Conservation (phyloP, 2,329 filamentous ascomycete species). For the Scytalidium sp. region DNA sequence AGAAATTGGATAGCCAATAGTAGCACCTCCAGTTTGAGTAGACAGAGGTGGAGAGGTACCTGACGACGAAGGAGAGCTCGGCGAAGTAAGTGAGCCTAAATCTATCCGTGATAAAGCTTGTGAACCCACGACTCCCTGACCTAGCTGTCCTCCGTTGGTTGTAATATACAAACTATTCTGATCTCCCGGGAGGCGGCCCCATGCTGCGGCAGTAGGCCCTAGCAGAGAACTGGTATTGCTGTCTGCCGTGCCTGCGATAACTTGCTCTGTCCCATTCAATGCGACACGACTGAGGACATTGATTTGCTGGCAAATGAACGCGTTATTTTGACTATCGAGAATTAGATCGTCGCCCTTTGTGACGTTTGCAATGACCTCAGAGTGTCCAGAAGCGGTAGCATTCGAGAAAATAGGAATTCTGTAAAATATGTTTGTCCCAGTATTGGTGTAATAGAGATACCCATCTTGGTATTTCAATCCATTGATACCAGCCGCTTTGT, state of each 20-base stretch:
- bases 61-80: not conserved
- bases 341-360: slow-evolving; percentile 6
- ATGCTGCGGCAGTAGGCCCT: slow-evolving; percentile 9
- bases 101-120: not conserved
- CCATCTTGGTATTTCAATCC: not conserved
- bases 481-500: slow-evolving; percentile 1
- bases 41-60: too few relatives aligned
- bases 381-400: slow-evolving; percentile 9
- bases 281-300: slow-evolving; percentile 1
- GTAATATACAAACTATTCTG: slow-evolving; percentile 12
- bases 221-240: slow-evolving; percentile 3
- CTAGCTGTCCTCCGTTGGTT: slow-evolving; percentile 5
- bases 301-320: slow-evolving; percentile 2
- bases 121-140: not conserved
- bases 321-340: slow-evolving; percentile 3
- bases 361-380: not conserved
- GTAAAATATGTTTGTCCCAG: slow-evolving; percentile 11
- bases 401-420: slow-evolving; percentile 14
- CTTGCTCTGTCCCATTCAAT: slow-evolving; percentile 4
- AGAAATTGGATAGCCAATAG: too few relatives aligned
- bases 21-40: too few relatives aligned
- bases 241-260: slow-evolving; percentile 1
- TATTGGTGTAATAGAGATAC: slow-evolving; percentile 4
- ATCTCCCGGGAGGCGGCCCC: slow-evolving; percentile 10
- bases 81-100: not conserved